phyloP scores from a whole-genome alignment of 805 yeast species.

The Yarrowia porcina region DNA sequence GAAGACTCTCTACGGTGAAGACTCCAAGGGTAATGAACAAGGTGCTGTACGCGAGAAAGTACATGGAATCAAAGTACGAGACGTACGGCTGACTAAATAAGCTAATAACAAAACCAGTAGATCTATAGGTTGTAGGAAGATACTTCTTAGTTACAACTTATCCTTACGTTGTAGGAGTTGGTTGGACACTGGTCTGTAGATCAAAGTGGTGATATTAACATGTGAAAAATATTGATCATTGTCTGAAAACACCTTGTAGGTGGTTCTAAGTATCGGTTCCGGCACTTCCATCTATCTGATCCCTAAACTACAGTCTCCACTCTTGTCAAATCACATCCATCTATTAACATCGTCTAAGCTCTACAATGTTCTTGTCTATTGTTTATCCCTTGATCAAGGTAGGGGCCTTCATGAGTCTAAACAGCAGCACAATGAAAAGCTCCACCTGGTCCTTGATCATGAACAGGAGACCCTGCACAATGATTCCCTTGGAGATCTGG shows the following conservation, averaged over 20 bases:
- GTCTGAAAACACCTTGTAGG: not conserved
- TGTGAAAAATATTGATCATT: too few species aligned
- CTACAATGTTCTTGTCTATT: slow-evolving; percentile 7
- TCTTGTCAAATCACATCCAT: not conserved
- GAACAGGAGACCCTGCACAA: slow-evolving; percentile 80
- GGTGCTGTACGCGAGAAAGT: not conserved
- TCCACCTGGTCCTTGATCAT: slow-evolving; percentile 71
- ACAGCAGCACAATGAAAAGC: slow-evolving; percentile 34
- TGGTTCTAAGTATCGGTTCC: not conserved
- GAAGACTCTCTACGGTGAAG: too few species aligned
- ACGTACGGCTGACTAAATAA: not conserved
- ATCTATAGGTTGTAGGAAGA: too few species aligned
- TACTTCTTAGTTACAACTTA: too few species aligned
- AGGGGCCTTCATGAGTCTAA: slow-evolving; percentile 29
- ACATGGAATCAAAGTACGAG: not conserved
- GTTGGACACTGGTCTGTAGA: too few species aligned
- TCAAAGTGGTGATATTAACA: too few species aligned
- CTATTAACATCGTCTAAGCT: slow-evolving; percentile 22
- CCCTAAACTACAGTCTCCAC: too few species aligned
- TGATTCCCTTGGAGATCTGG: slow-evolving; percentile 73
- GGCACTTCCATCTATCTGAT: too few species aligned
- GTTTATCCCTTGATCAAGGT: not conserved
- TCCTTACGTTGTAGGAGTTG: too few species aligned
- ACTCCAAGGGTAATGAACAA: too few species aligned
- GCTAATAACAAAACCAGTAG: too few species aligned